A percentile compares a stretch with the other conserved stretches of the same genome.
These are phyloP conservation scores for Boletales sp. DNA, from an alignment of 768 basidiomycete species.

Conservation along the genomic window DNA sequence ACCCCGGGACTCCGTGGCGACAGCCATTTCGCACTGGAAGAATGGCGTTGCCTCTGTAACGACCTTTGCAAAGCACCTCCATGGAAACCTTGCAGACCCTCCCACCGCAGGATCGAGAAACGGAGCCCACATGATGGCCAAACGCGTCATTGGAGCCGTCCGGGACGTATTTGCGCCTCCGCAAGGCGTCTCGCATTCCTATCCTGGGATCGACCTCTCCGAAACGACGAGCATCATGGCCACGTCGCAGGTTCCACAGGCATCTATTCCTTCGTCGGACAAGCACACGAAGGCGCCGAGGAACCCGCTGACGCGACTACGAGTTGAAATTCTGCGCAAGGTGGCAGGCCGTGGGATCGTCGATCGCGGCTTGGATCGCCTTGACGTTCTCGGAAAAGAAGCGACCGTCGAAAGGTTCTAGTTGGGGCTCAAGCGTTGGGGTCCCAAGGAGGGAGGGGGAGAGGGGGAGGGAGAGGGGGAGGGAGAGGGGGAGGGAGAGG, in stretches of 20 bases:
- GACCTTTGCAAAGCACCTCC: not conserved
- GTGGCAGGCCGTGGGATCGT: not conserved
- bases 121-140: too few species aligned
- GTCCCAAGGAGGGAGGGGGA: too few species aligned
- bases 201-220: too few species aligned
- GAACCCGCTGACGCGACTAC: conserved; percentile 1
- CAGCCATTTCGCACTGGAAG: not conserved
- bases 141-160: not conserved
- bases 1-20: not conserved
- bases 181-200: not conserved
- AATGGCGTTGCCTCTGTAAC: not conserved
- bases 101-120: too few species aligned
- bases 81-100: too few species aligned
- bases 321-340: conserved; percentile 6
- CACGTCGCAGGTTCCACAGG: not conserved
- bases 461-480: too few species aligned
- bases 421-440: too few species aligned
- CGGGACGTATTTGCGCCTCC: not conserved
- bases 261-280: not conserved
- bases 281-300: not conserved
- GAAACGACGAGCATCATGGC: not conserved
- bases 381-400: not conserved
- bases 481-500: too few species aligned
- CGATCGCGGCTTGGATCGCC: not conserved
- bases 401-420: not conserved